These are phyloP conservation scores for Pichia sp. DNA, from an alignment of 1,139 yeast genomes.

Conservation along the genomic window DNA sequence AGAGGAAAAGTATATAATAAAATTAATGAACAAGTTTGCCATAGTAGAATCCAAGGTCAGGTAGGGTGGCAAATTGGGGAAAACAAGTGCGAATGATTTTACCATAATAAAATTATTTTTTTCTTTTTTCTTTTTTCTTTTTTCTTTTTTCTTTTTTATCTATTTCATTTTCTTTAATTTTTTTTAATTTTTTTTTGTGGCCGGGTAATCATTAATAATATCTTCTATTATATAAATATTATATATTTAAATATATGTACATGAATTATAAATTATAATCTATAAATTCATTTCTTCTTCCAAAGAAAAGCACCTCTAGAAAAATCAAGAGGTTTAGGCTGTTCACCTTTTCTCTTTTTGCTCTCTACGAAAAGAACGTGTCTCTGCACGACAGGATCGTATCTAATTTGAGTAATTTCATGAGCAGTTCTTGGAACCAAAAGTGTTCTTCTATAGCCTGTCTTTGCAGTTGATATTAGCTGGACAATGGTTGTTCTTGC, in stretches of 20 bases:
- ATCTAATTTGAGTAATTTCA: constrained; percentile 72
- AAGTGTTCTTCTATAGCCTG: constrained; percentile 80
- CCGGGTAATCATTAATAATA: no score
- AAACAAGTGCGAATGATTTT: no score
- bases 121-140: no score
- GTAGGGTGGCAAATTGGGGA: no score
- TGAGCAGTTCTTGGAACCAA: constrained; percentile 79
- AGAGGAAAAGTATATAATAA: no score
- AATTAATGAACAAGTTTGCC: no score
- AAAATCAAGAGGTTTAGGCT: constrained; percentile 61
- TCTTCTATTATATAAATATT: no score
- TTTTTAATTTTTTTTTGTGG: no score
- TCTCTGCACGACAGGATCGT: constrained; percentile 75
- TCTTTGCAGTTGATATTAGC: constrained; percentile 75
- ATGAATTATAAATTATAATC: background rate
- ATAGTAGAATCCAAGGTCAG: no score
- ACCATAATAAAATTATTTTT: no score
- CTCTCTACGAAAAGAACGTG: constrained; percentile 88
- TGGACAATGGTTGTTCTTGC: constrained; percentile 54
- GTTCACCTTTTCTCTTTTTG: constrained; percentile 73
- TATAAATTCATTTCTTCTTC: constrained; percentile 25
- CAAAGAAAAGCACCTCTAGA: constrained; percentile 41
- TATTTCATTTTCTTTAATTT: no score
- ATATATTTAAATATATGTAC: background rate
- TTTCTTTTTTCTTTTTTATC: no score